phyloP scores from a whole-genome alignment of 352 stramenopile genomes.

The Globisporangium irregulare region DNA sequence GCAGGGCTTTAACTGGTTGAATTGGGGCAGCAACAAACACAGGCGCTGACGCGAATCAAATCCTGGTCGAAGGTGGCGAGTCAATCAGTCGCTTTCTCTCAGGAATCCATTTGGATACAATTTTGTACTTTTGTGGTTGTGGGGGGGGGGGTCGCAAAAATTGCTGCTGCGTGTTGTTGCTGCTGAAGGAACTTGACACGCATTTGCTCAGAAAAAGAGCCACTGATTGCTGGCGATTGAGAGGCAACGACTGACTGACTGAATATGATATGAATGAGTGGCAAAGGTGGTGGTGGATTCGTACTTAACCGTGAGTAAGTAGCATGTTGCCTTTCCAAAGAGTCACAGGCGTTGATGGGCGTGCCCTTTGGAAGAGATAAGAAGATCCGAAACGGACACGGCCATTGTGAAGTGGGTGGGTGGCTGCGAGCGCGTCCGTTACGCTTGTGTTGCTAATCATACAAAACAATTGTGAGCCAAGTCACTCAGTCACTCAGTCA shows the following conservation, averaged over 20 bases:
- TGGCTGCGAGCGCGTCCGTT: not conserved
- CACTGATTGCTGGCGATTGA: not conserved
- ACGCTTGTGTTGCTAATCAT: not conserved
- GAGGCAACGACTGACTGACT: not conserved
- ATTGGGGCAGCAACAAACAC: not conserved
- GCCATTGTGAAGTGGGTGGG: not conserved
- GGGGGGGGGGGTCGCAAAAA: not conserved
- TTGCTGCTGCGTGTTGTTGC: not conserved
- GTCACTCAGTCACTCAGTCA: not conserved
- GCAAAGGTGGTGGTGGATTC: not conserved
- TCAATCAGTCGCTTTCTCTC: not conserved
- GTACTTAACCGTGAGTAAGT: too few species aligned
- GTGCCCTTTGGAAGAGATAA: not conserved
- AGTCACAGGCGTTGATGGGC: not conserved
- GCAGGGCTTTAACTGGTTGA: not conserved
- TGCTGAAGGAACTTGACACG: not conserved
- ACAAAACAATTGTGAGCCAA: not conserved
- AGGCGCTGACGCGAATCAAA: not conserved
- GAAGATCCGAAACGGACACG: conserved; percentile 8
- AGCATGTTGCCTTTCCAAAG: not conserved
- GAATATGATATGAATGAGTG: not conserved
- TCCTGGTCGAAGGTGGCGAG: not conserved
- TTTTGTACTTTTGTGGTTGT: not conserved
- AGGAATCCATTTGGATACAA: not conserved
- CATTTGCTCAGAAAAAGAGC: not conserved